Conservation (phyloP, 2,329 filamentous ascomycete genomes). For the Botrytis sinoallii region DNA sequence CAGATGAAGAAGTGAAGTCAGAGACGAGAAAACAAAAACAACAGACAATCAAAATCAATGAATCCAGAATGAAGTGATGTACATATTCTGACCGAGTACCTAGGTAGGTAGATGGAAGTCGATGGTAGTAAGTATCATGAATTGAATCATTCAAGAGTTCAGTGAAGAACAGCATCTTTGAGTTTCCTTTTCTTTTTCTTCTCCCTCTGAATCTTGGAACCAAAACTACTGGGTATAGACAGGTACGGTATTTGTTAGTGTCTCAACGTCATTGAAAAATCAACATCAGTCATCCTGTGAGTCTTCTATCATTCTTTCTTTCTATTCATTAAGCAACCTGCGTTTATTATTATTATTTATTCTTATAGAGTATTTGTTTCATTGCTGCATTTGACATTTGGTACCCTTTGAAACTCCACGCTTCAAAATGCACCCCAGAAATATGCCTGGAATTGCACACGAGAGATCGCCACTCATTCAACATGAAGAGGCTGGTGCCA, state of each 20-base stretch:
- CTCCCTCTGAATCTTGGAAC: background rate
- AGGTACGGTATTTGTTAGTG: background rate
- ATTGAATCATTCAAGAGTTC: too few species aligned
- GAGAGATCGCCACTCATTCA: slow-evolving; percentile 27
- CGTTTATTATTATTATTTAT: background rate
- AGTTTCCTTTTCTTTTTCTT: background rate
- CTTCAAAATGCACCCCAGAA: background rate
- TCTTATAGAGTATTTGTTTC: background rate
- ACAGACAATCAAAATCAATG: background rate
- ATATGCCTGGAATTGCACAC: background rate
- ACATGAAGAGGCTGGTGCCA: slow-evolving; percentile 18
- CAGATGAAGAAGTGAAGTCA: background rate
- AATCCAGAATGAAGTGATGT: too few species aligned
- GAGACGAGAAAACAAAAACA: background rate
- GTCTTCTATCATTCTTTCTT: background rate
- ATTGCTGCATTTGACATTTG: background rate
- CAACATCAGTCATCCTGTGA: background rate
- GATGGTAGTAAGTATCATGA: background rate
- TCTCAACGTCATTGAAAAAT: background rate
- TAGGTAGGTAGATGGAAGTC: background rate
- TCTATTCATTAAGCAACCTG: background rate
- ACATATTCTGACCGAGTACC: background rate
- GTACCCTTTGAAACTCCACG: background rate
- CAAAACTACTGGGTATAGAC: background rate
- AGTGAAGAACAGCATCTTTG: too few species aligned